Evolutionary conservation across 345 rosid species (phyloP).

Genomic region (Camelina sativa): DNA sequence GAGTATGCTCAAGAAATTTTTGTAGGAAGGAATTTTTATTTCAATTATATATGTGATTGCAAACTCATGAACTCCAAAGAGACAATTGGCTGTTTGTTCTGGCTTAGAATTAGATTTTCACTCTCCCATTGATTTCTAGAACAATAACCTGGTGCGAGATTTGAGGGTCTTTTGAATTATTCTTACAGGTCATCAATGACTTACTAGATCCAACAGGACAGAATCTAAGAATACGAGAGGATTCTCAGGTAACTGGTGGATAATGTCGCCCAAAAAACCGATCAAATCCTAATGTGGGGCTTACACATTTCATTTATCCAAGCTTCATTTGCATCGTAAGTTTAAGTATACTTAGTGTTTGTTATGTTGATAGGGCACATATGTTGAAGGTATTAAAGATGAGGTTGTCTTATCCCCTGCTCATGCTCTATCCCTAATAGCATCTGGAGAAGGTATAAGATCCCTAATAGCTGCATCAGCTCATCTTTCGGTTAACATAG

Average conservation of each 20-base stretch:
- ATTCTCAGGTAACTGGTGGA: conserved; percentile 65
- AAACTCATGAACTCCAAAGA: conserved; percentile 19
- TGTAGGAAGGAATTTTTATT: background rate
- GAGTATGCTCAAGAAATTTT: conserved; percentile 14
- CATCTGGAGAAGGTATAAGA: conserved; percentile 88
- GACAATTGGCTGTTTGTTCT: conserved; percentile 18
- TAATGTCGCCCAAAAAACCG: conserved; percentile 2
- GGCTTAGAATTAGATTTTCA: background rate
- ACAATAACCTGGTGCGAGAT: conserved; percentile 17
- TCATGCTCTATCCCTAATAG: conserved; percentile 94
- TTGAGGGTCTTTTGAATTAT: conserved; percentile 10
- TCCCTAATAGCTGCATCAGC: conserved; percentile 12
- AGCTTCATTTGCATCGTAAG: conserved; percentile 24
- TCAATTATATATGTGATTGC: background rate
- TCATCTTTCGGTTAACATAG: conserved; percentile 6
- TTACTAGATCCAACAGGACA: conserved; percentile 88
- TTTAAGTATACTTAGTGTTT: conserved; percentile 33
- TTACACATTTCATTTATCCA: conserved; percentile 25
- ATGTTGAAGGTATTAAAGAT: conserved; percentile 92
- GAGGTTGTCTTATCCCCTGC: conserved; percentile 98
- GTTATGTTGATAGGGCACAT: conserved; percentile 67
- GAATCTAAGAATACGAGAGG: conserved; percentile 91
- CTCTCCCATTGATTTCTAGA: conserved; percentile 13
- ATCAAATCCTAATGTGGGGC: conserved; percentile 13
- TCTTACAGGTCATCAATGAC: conserved; percentile 83